Evolutionary conservation across 176 grass and related monocot species (phyloP), one percentile per base, ranked within the genome.

Genomic region (Triticum urartu): DNA sequence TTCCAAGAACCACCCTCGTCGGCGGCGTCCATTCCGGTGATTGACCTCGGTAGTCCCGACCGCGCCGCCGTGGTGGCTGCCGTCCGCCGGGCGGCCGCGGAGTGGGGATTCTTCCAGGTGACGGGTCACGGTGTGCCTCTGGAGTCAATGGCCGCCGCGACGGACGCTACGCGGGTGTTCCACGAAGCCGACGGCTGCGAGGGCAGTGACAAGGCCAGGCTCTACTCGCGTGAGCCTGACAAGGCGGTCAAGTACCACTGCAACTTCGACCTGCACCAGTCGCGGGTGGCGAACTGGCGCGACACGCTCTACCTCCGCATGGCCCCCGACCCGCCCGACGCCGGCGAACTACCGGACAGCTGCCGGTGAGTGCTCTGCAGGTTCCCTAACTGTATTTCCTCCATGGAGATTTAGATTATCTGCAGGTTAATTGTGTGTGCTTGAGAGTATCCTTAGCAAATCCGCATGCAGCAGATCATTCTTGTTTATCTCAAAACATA

Each of bases 61-160:
- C 86, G 68, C 17, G 61, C 20, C 2, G 79, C 59, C 21, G 62
- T 67, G 17, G 89, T 81, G 4, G 89, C 52, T 11, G 21, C 83
- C 8, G 22, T 94, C 48, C 5, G 89, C 17, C 72, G 72, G 15
- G 93, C 93, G 0, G 74, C 58, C 0, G 30, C 25, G 4, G 77
- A 84, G 33, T 95, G 94, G 94, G 94, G 94, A 3, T 93, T 95
- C 81, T 92, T 95, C 83, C 87, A 95, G 84, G 87, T 95, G 48
- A 86, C 84, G 5, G 91, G 89, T 26, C 91, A 91, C 33, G 73
- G 61, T 0, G 87, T 95, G 30, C 83, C 81, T 70, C 67, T 20
- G 5, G 22, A 12, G 15, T 48, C 18, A 1, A 50, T 12, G 17
- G 66, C 77, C 10, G 63, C 77, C 0, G 84, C 83, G 4, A 3